A percentile compares a stretch with the other conserved stretches of the same genome.
These are phyloP conservation scores for Polychaeton citri DNA, from an alignment of 2,329 filamentous ascomycete species.

Conservation along the genomic window DNA sequence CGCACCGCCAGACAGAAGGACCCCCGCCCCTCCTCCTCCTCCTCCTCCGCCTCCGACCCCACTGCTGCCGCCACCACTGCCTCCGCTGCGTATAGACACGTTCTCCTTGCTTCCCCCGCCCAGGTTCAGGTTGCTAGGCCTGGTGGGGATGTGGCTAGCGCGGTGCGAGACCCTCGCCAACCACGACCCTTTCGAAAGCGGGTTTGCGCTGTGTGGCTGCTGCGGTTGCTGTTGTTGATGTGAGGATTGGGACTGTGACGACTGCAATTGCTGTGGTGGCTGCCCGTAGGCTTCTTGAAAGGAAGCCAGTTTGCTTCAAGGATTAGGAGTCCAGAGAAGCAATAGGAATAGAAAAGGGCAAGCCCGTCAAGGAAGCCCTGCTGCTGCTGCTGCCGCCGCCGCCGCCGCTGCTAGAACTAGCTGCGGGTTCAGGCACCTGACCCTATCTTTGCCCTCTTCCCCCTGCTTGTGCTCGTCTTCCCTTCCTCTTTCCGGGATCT, in stretches of 20 bases:
- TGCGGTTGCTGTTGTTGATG: neutral
- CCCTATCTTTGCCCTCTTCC: too few relatives aligned
- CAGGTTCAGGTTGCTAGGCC: constrained; percentile 4
- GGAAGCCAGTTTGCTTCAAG: neutral
- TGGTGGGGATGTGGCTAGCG: constrained; percentile 15
- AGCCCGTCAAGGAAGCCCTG: neutral
- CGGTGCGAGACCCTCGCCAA: constrained; percentile 17
- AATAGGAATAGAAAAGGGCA: too few relatives aligned
- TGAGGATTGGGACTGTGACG: neutral
- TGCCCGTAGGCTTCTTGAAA: neutral
- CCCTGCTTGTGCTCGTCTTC: too few relatives aligned
- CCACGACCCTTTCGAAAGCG: constrained; percentile 10
- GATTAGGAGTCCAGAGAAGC: neutral
- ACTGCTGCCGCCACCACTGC: constrained; percentile 2
- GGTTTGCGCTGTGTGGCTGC: neutral
- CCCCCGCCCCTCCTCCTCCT: neutral
- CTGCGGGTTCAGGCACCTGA: too few relatives aligned
- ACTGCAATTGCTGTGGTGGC: neutral
- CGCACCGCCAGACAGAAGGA: neutral
- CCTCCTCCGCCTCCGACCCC: constrained; percentile 1
- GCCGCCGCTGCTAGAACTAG: too few relatives aligned
- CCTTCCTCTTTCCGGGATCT: too few relatives aligned
- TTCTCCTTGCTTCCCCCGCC: constrained; percentile 2
- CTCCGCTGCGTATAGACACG: constrained; percentile 7
- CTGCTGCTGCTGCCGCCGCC: too few relatives aligned